Evolutionary conservation across 306 rosid species (phyloP), one percentile per base, ranked within the genome.

Genomic region (Cyclanthera cordifolia): DNA sequence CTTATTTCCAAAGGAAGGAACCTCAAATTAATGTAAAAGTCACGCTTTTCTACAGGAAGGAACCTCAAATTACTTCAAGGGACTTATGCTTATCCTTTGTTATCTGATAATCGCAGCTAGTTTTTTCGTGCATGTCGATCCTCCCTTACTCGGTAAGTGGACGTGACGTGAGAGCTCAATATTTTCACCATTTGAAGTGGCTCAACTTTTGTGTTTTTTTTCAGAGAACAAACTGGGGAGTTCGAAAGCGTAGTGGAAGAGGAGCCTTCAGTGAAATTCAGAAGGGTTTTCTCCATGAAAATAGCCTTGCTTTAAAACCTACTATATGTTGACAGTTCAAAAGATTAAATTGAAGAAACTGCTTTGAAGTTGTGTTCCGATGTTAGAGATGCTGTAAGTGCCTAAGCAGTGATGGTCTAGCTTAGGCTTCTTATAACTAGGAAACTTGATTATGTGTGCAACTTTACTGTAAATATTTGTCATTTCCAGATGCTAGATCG

Each of bases 41-140:
- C 47, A 0, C 43, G 9, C n/a, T 16, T 72, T 27, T 51, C 79
- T 85, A 81, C 84, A 90, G 96, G 96, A 87, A 47, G 96, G 96
- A 77, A 85, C 89, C 50, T 80, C 94, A 11, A 83, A 87, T 77
- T 87, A 90, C 79, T 83, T 90, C 72, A 87, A 87, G 58, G 96
- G 96, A 55, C 77, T 90, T 57, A 84, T 87, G 95, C 89, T 90
- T 64, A 77, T 90, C 58, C 84, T 90, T 20, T 87, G 91, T 81
- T 90, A 90, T 82, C 84, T 90, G 73, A 87, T 90, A 74, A 89
- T 87, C 7, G 89, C 89, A 24, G 96, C 91, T 23, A 84, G 96
- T 73, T 87, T 90, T 67, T 87, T 83, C 79, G 95, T 90, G 72
- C 96, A 90, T 43, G 82, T 77, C 14, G 96, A 87, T 74, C 79